Conservation (phyloP, 2,329 filamentous ascomycete genomes). For the Diatrype stigma region DNA sequence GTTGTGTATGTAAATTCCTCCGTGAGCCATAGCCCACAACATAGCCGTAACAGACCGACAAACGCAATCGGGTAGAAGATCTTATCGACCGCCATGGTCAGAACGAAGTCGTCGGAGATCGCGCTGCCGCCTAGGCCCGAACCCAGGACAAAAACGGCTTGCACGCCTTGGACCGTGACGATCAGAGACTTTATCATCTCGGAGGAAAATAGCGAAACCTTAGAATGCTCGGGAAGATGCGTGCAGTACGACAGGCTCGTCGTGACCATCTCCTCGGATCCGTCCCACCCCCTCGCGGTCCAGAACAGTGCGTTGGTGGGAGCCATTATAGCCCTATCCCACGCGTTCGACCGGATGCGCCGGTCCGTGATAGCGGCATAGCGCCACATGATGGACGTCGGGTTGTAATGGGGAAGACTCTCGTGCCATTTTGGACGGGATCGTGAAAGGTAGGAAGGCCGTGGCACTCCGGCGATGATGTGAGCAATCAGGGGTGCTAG, state of each 20-base stretch:
- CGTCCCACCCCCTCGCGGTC: conserved; percentile 24
- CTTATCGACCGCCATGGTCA: background rate
- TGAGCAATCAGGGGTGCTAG: conserved; percentile 13
- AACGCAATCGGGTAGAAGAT: background rate
- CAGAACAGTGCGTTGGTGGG: conserved; percentile 26
- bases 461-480: conserved; percentile 5
- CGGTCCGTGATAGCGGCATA: conserved; percentile 27
- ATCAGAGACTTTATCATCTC: conserved; percentile 8
- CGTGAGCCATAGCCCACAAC: background rate
- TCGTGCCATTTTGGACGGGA: conserved; percentile 21
- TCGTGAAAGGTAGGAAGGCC: conserved; percentile 1
- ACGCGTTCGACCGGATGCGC: conserved; percentile 18
- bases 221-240: background rate
- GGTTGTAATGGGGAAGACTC: conserved; percentile 22
- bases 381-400: conserved; percentile 29
- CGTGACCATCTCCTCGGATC: conserved; percentile 16
- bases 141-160: background rate
- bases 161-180: conserved; percentile 7
- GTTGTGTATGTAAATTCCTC: background rate
- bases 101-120: background rate
- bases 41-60: background rate
- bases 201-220: conserved; percentile 1
- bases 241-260: conserved; percentile 4
- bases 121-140: too few species aligned
- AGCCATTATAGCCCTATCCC: conserved; percentile 21